Conservation (phyloP, 306 rosid species). For the Vachellia collinsii region DNA sequence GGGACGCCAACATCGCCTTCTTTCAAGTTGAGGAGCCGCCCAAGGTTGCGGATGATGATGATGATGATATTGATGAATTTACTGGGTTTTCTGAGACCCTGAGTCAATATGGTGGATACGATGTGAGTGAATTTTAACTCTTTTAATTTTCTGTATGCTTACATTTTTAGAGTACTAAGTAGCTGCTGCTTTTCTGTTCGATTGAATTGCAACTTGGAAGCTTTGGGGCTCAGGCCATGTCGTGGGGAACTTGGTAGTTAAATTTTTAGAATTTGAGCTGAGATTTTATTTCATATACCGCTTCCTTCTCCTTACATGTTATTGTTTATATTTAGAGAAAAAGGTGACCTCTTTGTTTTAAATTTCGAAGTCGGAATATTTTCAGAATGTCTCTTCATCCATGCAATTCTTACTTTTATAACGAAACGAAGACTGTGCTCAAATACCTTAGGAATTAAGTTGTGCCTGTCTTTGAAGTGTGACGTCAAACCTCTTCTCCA, state of each 20-base stretch:
- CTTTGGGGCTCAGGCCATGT: background rate
- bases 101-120: conserved; percentile 48
- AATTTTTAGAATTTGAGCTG: background rate
- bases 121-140: conserved; percentile 42
- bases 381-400: background rate
- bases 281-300: background rate
- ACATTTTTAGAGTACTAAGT: background rate
- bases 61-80: conserved; percentile 63
- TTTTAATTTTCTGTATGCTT: background rate
- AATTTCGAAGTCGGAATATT: background rate
- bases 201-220: background rate
- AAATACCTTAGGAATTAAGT: background rate
- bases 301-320: background rate
- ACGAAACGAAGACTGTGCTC: background rate
- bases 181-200: conserved; percentile 5
- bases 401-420: background rate
- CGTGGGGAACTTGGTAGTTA: background rate
- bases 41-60: conserved; percentile 40
- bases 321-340: background rate
- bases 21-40: conserved; percentile 37
- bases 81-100: conserved; percentile 66
- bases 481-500: conserved; percentile 58
- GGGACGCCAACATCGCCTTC: conserved; percentile 33
- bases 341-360: conserved; percentile 14
- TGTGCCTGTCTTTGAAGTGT: background rate